A percentile compares a stretch with the other conserved stretches of the same genome.
Conservation (phyloP, 306 rosid species). For the Nissolia schottii region DNA sequence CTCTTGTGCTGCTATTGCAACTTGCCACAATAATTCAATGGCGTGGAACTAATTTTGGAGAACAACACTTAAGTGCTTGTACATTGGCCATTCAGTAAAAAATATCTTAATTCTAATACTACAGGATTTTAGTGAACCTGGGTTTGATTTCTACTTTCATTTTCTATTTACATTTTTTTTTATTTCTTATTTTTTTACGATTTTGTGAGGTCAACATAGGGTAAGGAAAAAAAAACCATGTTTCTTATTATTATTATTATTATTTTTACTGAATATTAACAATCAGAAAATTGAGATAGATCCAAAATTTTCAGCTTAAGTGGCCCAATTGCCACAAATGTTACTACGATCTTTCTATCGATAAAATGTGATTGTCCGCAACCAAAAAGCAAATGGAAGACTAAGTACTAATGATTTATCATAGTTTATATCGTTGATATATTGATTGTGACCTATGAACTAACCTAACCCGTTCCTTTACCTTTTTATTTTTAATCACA, state of each 20-base stretch:
- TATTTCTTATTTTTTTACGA: too few relatives aligned
- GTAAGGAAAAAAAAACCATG: too few relatives aligned
- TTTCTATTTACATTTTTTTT: too few relatives aligned
- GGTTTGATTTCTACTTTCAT: too few relatives aligned
- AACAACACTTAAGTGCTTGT: slow-evolving; percentile 40
- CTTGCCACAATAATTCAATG: slow-evolving; percentile 19
- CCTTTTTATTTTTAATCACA: slow-evolving; percentile 20
- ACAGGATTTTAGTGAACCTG: slow-evolving; percentile 45
- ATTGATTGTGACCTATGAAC: slow-evolving; percentile 45
- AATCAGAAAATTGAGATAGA: too few relatives aligned
- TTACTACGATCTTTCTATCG: not conserved
- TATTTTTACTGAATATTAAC: too few relatives aligned
- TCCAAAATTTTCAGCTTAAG: slow-evolving; percentile 32
- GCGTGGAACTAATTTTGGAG: not conserved
- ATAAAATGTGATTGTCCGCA: slow-evolving; percentile 5
- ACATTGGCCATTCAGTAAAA: slow-evolving; percentile 51
- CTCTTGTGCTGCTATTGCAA: not conserved
- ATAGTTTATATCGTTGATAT: slow-evolving; percentile 9
- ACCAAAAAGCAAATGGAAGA: slow-evolving; percentile 23
- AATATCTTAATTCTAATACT: not conserved
- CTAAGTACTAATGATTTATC: slow-evolving; percentile 19
- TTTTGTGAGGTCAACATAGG: too few relatives aligned
- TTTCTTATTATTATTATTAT: too few relatives aligned
- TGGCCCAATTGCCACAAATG: slow-evolving; percentile 36
- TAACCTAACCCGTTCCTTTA: slow-evolving; percentile 43